Conservation (phyloP, 1,284 basidiomycete species). For the Irpex sp. region DNA sequence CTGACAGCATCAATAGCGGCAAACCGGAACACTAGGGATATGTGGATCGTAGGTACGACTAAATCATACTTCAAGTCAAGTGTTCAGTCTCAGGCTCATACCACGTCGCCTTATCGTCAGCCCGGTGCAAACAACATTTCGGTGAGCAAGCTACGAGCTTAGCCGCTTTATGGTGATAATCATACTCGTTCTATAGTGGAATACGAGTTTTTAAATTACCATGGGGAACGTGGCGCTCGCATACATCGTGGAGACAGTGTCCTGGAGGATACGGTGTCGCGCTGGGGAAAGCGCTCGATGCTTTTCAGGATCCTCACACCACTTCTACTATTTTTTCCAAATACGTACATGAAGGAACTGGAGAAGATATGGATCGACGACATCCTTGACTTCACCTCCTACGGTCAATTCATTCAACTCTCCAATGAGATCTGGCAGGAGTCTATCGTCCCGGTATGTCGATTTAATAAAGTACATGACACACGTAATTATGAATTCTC, state of each 20-base stretch:
- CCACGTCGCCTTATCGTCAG: background rate
- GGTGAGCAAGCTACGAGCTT: background rate
- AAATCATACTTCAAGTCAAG: no score
- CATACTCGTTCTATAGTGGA: background rate
- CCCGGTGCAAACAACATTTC: background rate
- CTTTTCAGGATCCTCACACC: conserved; percentile 20
- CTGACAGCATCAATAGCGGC: no score
- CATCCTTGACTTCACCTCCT: conserved; percentile 20
- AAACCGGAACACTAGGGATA: background rate
- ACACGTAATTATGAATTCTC: no score
- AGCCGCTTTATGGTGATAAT: background rate
- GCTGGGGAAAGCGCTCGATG: conserved; percentile 9
- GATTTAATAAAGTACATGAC: no score
- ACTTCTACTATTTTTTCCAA: conserved; percentile 22
- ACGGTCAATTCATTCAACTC: conserved; percentile 21
- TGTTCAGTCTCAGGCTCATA: background rate
- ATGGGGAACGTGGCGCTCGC: conserved; percentile 11
- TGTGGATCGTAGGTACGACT: background rate
- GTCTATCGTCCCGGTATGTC: conserved; percentile 21
- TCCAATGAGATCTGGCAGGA: conserved; percentile 24
- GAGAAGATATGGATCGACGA: conserved; percentile 23
- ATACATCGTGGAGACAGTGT: conserved; percentile 14
- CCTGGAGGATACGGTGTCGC: background rate
- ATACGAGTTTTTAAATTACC: conserved; percentile 6
- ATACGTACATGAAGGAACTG: conserved; percentile 19